Conservation (phyloP, 2,329 filamentous ascomycete species). For the Myrmaecium sp. region DNA sequence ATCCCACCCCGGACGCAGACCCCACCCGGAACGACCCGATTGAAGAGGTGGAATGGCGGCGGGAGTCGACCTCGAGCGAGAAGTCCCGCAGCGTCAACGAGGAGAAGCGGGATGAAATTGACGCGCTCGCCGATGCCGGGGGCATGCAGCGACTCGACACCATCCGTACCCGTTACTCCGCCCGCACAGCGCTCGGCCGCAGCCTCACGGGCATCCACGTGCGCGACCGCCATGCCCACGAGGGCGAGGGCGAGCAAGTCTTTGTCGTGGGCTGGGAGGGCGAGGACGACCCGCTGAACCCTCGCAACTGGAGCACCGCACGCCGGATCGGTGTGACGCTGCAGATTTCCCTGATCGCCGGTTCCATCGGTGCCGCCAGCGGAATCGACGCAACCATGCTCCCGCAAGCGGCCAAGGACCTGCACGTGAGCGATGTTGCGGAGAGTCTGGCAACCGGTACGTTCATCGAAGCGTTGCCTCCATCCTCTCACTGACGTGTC, state of each 20-base stretch:
- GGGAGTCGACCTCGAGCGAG: too few relatives aligned
- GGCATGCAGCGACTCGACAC: conserved; percentile 2
- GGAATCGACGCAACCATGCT: conserved; percentile 34
- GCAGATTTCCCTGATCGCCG: conserved; percentile 25
- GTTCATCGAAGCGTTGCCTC: conserved; percentile 5
- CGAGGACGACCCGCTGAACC: conserved; percentile 17
- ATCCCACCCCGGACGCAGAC: too few relatives aligned
- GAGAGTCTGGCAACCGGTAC: conserved; percentile 32
- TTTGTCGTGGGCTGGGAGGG: conserved; percentile 23
- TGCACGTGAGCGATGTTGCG: conserved; percentile 33
- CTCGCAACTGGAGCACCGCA: conserved; percentile 19
- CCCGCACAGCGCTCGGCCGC: conserved; percentile 15
- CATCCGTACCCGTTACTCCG: conserved; percentile 12
- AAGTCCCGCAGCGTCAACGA: conserved; percentile 6
- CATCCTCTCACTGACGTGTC: background rate
- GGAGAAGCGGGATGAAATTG: conserved; percentile 5
- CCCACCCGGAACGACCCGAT: background rate
- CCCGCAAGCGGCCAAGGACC: conserved; percentile 27
- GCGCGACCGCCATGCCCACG: conserved; percentile 16
- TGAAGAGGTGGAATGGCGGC: too few relatives aligned
- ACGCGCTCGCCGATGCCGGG: conserved; percentile 3
- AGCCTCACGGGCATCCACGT: conserved; percentile 21
- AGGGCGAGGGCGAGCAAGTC: conserved; percentile 19
- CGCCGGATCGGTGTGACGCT: conserved; percentile 16
- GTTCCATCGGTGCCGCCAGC: conserved; percentile 32